These are phyloP conservation scores for Quillaja saponaria DNA, from an alignment of 306 rosid species.

Conservation along the genomic window DNA sequence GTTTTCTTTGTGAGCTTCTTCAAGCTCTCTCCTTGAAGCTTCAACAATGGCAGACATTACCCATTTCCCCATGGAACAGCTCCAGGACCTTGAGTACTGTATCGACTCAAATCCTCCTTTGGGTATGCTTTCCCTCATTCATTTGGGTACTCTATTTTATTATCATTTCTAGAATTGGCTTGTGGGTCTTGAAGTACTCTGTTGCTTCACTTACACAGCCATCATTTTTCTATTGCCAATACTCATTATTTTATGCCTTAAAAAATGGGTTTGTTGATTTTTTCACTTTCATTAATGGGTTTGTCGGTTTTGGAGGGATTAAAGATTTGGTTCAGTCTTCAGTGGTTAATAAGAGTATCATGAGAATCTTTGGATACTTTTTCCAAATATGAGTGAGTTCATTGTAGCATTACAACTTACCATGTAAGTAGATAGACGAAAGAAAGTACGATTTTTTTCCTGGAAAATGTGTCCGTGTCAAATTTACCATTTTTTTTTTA, in stretches of 20 bases:
- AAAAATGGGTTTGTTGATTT: conserved; percentile 3
- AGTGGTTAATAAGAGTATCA: neutral
- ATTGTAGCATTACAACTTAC: conserved; percentile 25
- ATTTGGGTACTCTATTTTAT: conserved; percentile 17
- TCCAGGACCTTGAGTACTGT: conserved; percentile 97
- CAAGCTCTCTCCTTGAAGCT: conserved; percentile 34
- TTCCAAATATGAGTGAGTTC: neutral
- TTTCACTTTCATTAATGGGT: conserved; percentile 13
- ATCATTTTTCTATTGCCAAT: neutral
- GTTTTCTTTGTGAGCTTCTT: conserved; percentile 38
- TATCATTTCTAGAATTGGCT: conserved; percentile 21
- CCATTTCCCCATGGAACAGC: conserved; percentile 97
- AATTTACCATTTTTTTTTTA: neutral
- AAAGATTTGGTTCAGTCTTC: too few species aligned
- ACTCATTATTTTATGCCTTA: conserved; percentile 22
- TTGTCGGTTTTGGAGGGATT: neutral
- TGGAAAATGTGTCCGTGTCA: neutral
- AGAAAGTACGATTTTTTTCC: conserved; percentile 6
- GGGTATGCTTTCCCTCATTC: conserved; percentile 52
- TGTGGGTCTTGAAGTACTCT: conserved; percentile 16
- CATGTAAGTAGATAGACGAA: conserved; percentile 11
- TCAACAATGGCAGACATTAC: conserved; percentile 89
- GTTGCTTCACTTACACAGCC: conserved; percentile 15
- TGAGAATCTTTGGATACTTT: conserved; percentile 18
- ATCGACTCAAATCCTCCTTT: conserved; percentile 98